phyloP scores from a whole-genome alignment of 352 stramenopile species.

The Pythium brassicae region DNA sequence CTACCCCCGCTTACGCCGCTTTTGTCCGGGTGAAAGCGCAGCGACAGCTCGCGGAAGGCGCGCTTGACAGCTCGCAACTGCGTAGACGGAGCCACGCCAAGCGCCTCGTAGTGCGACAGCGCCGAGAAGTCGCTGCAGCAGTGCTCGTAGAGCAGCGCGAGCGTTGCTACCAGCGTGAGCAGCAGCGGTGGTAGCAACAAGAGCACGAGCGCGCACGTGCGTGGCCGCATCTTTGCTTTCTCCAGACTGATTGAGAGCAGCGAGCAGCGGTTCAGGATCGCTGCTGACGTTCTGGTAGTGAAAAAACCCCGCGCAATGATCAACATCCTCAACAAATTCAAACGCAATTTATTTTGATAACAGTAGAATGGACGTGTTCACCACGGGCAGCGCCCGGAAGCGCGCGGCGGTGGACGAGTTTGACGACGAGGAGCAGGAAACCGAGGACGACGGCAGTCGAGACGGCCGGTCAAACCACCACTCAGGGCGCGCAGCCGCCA shows the following conservation, averaged over 20 bases:
- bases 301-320: conserved; percentile 5
- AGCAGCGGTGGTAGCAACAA: conserved; percentile 11
- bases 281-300: neutral
- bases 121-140: conserved; percentile 34
- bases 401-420: no score
- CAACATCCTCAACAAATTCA: no score
- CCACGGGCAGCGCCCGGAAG: no score
- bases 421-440: conserved; percentile 11
- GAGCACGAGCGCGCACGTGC: conserved; percentile 29
- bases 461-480: neutral
- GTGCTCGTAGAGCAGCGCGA: conserved; percentile 21
- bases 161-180: conserved; percentile 4
- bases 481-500: conserved; percentile 13
- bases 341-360: no score
- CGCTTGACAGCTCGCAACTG: conserved; percentile 41
- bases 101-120: conserved; percentile 32
- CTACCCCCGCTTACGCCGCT: conserved; percentile 10
- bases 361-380: no score
- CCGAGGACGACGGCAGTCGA: conserved; percentile 36
- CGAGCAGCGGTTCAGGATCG: neutral
- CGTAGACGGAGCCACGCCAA: conserved; percentile 23
- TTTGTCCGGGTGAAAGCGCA: conserved; percentile 77
- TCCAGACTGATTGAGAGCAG: no score
- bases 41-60: conserved; percentile 60
- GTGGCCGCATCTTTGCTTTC: conserved; percentile 7